Evolutionary conservation across 2,329 filamentous ascomycete genomes (phyloP).

Genomic region (Hypomyces rosellus): DNA sequence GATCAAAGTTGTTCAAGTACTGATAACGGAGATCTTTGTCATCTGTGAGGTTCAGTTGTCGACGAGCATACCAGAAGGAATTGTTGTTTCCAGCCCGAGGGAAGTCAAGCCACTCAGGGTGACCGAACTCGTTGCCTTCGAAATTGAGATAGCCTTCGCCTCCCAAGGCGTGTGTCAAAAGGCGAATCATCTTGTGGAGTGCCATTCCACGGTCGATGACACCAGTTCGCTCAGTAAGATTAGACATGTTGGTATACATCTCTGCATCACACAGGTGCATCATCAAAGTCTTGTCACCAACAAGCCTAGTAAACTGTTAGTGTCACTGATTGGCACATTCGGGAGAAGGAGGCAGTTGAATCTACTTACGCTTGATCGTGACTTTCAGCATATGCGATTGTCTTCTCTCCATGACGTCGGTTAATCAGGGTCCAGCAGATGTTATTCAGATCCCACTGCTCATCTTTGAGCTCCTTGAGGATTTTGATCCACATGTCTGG

Average conservation of each 20-base stretch:
- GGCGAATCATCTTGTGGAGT: constrained; percentile 94
- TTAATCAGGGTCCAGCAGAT: constrained; percentile 88
- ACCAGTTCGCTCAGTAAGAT: constrained; percentile 72
- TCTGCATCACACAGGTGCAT: constrained; percentile 98
- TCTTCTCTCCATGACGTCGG: constrained; percentile 91
- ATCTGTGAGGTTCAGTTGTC: constrained; percentile 88
- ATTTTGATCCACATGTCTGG: constrained; percentile 99
- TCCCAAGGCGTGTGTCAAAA: constrained; percentile 84
- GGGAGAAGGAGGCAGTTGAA: neutral
- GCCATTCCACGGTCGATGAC: constrained; percentile 86
- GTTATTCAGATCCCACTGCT: constrained; percentile 83
- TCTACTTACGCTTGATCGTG: constrained; percentile 88
- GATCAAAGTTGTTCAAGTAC: constrained; percentile 91
- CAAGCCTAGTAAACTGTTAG: constrained; percentile 53
- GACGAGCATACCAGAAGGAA: constrained; percentile 88
- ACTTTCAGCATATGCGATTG: constrained; percentile 93
- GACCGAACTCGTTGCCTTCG: constrained; percentile 97
- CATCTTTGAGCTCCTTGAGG: constrained; percentile 84
- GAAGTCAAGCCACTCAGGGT: constrained; percentile 98
- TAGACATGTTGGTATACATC: constrained; percentile 97
- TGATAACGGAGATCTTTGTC: constrained; percentile 80
- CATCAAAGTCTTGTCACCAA: constrained; percentile 93
- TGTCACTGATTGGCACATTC: constrained; percentile 9
- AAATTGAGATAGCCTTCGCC: constrained; percentile 98
- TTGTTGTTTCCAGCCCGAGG: constrained; percentile 88